Evolutionary conservation across 805 yeast genomes (phyloP).

Genomic region (Kazachstania taianensis): DNA sequence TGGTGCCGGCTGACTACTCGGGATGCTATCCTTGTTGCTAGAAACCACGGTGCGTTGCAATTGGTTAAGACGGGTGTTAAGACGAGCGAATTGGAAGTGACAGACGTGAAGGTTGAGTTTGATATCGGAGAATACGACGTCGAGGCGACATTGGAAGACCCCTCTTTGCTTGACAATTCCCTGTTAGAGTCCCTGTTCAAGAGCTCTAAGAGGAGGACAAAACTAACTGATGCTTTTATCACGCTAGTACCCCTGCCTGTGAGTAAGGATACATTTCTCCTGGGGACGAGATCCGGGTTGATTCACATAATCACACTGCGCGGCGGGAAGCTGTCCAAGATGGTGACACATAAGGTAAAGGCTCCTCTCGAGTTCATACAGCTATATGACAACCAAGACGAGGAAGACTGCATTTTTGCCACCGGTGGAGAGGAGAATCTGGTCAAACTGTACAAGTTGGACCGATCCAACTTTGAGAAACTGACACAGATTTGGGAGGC

Average conservation of each 20-base stretch:
- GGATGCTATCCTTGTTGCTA: conserved; percentile 28
- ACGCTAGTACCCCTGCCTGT: conserved; percentile 22
- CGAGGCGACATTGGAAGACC: not conserved
- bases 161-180: conserved; percentile 15
- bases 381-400: conserved; percentile 37
- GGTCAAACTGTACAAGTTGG: conserved; percentile 22
- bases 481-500: conserved; percentile 48
- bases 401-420: conserved; percentile 41
- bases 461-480: conserved; percentile 14
- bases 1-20: not conserved
- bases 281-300: conserved; percentile 31
- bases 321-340: conserved; percentile 9
- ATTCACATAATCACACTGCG: conserved; percentile 23
- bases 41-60: conserved; percentile 36
- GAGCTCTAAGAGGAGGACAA: conserved; percentile 23
- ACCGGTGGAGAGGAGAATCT: conserved; percentile 75
- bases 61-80: conserved; percentile 30
- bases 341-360: conserved; percentile 25
- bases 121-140: too few species aligned
- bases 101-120: too few species aligned
- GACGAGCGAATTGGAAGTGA: conserved; percentile 5
- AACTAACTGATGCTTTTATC: conserved; percentile 32
- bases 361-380: conserved; percentile 39
- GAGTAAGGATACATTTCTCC: conserved; percentile 23
- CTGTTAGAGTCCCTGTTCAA: conserved; percentile 16